Evolutionary conservation across 2,329 filamentous ascomycete species (phyloP).

Genomic region (Apiospora pterosperma): DNA sequence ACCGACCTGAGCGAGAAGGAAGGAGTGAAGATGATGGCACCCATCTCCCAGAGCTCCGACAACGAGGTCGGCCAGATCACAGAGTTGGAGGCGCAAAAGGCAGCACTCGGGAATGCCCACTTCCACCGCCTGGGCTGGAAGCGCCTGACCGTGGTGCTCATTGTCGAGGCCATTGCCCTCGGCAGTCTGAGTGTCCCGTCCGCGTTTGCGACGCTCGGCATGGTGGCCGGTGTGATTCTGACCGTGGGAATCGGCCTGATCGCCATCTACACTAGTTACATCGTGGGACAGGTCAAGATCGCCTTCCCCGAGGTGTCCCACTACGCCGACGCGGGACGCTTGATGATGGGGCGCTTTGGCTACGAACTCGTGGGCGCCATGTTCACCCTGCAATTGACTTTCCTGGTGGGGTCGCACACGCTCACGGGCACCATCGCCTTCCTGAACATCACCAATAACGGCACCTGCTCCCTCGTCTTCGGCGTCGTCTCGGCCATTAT

Average conservation of each 20-base stretch:
- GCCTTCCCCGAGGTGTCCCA: slow-evolving; percentile 27
- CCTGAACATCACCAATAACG: slow-evolving; percentile 54
- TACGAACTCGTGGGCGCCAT: slow-evolving; percentile 51
- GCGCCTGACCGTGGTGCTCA: slow-evolving; percentile 51
- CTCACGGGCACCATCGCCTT: slow-evolving; percentile 60
- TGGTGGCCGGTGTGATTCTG: slow-evolving; percentile 45
- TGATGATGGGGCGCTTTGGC: slow-evolving; percentile 51
- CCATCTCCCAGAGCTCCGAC: slow-evolving; percentile 3
- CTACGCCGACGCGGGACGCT: slow-evolving; percentile 52
- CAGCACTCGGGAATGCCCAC: slow-evolving; percentile 40
- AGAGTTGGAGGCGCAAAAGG: slow-evolving; percentile 45
- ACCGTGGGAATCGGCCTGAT: slow-evolving; percentile 40
- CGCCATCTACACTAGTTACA: slow-evolving; percentile 45
- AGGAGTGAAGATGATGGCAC: not conserved
- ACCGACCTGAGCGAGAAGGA: slow-evolving; percentile 4
- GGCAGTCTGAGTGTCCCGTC: slow-evolving; percentile 48
- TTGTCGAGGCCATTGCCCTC: slow-evolving; percentile 55
- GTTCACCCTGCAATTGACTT: slow-evolving; percentile 56
- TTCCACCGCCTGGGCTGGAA: slow-evolving; percentile 56
- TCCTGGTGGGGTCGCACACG: slow-evolving; percentile 62
- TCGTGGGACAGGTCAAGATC: slow-evolving; percentile 41
- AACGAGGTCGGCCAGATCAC: slow-evolving; percentile 28
- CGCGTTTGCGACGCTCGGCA: slow-evolving; percentile 51
- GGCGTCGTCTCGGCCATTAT: slow-evolving; percentile 52
- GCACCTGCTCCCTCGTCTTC: slow-evolving; percentile 56